Evolutionary conservation across 331 rosid species (phyloP).

Genomic region (Phaseolus coccineus): DNA sequence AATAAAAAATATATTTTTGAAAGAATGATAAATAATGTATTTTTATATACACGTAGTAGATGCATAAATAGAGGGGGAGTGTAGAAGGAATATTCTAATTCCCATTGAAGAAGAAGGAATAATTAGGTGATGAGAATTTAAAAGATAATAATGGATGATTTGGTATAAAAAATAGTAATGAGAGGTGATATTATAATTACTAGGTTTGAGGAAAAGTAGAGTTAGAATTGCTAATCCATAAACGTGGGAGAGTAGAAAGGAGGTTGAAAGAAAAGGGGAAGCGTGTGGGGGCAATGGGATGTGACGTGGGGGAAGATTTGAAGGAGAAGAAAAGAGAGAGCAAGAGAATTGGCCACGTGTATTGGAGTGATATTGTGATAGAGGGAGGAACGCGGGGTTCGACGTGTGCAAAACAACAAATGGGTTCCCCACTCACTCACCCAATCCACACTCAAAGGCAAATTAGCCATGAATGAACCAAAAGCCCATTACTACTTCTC

Average conservation of each 20-base stretch:
- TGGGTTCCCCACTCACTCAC: constrained; percentile 34
- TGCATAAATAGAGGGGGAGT: too few species aligned
- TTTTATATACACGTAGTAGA: too few species aligned
- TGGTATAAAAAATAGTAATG: too few species aligned
- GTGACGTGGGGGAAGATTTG: constrained; percentile 61
- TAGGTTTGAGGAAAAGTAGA: too few species aligned
- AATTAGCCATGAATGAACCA: not conserved
- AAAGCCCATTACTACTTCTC: constrained; percentile 12
- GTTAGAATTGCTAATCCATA: not conserved
- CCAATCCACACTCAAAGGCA: constrained; percentile 7
- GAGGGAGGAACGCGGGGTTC: constrained; percentile 79
- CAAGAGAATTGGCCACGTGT: constrained; percentile 61
- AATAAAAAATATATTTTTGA: too few species aligned
- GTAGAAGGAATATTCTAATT: too few species aligned
- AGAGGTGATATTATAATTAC: too few species aligned
- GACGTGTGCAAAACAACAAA: constrained; percentile 57
- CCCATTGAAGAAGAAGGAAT: too few species aligned
- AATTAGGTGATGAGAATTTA: too few species aligned
- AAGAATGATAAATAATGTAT: too few species aligned
- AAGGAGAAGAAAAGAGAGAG: not conserved
- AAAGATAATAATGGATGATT: too few species aligned
- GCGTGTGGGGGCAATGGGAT: constrained; percentile 71
- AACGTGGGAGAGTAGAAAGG: not conserved
- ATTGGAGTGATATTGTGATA: not conserved
- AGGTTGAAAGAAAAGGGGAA: not conserved